Evolutionary conservation across 805 yeast species (phyloP).

Genomic region (Zygosaccharomyces rouxii): DNA sequence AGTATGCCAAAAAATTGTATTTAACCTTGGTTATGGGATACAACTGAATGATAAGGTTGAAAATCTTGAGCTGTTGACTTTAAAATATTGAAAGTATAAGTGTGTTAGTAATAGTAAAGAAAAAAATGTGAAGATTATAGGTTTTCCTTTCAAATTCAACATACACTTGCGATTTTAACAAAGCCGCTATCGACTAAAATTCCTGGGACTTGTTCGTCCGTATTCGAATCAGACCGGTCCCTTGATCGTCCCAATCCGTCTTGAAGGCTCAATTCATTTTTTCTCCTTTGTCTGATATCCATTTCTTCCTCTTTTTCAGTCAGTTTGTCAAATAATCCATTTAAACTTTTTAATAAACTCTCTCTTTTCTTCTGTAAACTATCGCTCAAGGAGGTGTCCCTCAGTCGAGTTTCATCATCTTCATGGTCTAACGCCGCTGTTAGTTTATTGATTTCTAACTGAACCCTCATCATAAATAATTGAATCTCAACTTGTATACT

Average conservation of each 20-base stretch:
- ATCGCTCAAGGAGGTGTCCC: not conserved
- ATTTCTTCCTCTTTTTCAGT: not conserved
- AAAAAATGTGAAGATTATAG: not conserved
- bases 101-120: not conserved
- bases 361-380: conserved; percentile 1
- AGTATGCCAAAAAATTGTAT: not conserved
- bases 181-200: conserved; percentile 11
- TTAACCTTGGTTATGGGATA: conserved; percentile 1
- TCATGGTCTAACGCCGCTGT: not conserved
- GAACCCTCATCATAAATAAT: conserved; percentile 10
- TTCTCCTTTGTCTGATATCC: not conserved
- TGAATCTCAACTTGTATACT: conserved; percentile 12
- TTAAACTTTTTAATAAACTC: not conserved
- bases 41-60: conserved; percentile 14
- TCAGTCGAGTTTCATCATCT: conserved; percentile 5
- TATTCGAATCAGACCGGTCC: not conserved
- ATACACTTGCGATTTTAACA: conserved; percentile 16
- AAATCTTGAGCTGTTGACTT: conserved; percentile 15
- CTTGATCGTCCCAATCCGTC: not conserved
- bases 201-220: not conserved
- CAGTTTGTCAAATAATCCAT: conserved; percentile 6
- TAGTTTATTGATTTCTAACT: conserved; percentile 8
- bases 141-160: not conserved
- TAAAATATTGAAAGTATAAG: not conserved
- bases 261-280: not conserved